Base-by-base conservation (phyloP, 1,139 yeast genomes). In the Tardiomyces blankii region DNA sequence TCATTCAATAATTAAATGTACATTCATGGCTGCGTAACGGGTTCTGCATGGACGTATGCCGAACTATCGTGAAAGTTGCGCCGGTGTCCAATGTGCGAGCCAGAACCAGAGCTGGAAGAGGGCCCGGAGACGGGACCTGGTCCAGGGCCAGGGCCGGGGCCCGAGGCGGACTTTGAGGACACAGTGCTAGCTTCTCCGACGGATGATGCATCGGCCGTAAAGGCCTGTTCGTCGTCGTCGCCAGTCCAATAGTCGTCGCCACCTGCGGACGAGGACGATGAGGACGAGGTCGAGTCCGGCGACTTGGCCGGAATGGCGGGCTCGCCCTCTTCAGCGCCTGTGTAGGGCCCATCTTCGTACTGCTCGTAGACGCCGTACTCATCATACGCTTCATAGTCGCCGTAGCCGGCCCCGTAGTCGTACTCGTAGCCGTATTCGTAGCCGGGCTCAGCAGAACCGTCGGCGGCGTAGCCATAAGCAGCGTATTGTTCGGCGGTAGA, bases 221-320 rank as follows among this genome's bases (percentile, higher is more conserved):
- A 21, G 7, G 25, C 7, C 19, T 35, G 39, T 16, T 35, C 39
- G 13, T 35, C 39, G 4, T 35, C 39, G 11, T n/a, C 39, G 18
- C 39, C 39, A 35, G 19, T n/a, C 39, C 39, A 35, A 6, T 14
- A 16, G 12, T 35, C 39, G 6, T 57, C 58, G 33, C 57, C 61
- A 39, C 51, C 53, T 5, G 51, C 52, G 13, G 50, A 54, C 3
- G 56, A 52, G 8, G 56, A 53, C 7, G 51, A 44, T 16, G 57
- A 52, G 18, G 57, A 51, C 14, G 60, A 55, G 16, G 60, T 52
- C 12, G 60, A 57, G 1, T 54, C 52, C 2, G 58, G 48, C 18
- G 60, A 55, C 30, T 49, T 55, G 9, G 54, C 52, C 11, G 54
- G 49, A 5, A 54, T 50, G 2, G 53, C 46, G 38, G 49, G 45